Conservation (phyloP, 2,329 filamentous ascomycete species). For the Zymoseptoria ardabiliae region DNA sequence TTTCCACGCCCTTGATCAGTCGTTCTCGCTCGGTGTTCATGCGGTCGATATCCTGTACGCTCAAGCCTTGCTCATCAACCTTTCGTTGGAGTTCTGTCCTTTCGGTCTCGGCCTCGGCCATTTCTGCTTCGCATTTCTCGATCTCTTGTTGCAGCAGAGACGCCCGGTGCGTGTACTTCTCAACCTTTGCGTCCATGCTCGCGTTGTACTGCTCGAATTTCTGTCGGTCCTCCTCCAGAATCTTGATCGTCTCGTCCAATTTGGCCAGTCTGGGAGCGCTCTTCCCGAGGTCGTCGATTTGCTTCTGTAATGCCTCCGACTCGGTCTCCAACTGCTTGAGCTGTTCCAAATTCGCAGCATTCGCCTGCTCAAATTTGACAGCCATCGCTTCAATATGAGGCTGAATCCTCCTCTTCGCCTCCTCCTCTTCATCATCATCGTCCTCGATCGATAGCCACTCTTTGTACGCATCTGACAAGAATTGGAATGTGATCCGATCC, state of each 20-base stretch:
- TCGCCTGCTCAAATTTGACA: slow-evolving; percentile 73
- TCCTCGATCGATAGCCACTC: slow-evolving; percentile 82
- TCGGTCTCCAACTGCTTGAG: slow-evolving; percentile 81
- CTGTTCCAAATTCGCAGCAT: slow-evolving; percentile 77
- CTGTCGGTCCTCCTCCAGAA: slow-evolving; percentile 85
- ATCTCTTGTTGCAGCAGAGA: slow-evolving; percentile 81
- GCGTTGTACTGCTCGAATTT: slow-evolving; percentile 96
- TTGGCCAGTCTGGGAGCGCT: slow-evolving; percentile 74
- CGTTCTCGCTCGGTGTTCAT: slow-evolving; percentile 95
- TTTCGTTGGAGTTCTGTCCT: slow-evolving; percentile 70
- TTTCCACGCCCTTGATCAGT: slow-evolving; percentile 80
- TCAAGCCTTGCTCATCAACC: slow-evolving; percentile 89
- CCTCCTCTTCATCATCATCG: slow-evolving; percentile 76
- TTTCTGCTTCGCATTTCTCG: slow-evolving; percentile 65
- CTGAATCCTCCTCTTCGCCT: slow-evolving; percentile 66
- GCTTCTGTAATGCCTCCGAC: slow-evolving; percentile 68
- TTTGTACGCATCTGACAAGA: slow-evolving; percentile 79
- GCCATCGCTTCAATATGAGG: slow-evolving; percentile 88
- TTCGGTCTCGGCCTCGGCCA: slow-evolving; percentile 76
- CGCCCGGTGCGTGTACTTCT: slow-evolving; percentile 78
- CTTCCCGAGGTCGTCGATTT: slow-evolving; percentile 85
- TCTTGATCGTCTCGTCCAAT: slow-evolving; percentile 82
- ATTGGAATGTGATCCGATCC: slow-evolving; percentile 90
- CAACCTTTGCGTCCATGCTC: slow-evolving; percentile 72
- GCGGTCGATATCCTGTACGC: slow-evolving; percentile 96